phyloP scores from a whole-genome alignment of 306 rosid species.

The Trifolium fragiferum region DNA sequence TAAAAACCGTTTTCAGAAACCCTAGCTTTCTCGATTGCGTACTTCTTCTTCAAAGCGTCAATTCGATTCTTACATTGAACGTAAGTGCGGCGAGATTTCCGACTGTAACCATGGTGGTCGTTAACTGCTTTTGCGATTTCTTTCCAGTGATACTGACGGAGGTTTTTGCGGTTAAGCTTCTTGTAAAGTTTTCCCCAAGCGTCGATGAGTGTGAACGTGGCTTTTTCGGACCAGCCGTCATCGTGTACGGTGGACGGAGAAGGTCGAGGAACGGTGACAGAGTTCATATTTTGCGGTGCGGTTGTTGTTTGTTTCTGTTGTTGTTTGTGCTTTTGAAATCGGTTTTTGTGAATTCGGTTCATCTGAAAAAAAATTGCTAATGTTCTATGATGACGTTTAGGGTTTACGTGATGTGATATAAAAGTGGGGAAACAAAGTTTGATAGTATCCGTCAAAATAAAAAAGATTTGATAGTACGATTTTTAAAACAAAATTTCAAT shows the following conservation, averaged over 20 bases:
- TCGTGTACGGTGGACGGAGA: conserved; percentile 53
- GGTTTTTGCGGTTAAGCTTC: conserved; percentile 61
- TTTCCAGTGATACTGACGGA: conserved; percentile 73
- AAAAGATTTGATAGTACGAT: too few relatives aligned
- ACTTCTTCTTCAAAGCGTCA: conserved; percentile 79
- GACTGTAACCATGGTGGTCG: conserved; percentile 47
- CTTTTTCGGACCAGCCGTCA: conserved; percentile 73
- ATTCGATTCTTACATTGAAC: conserved; percentile 80
- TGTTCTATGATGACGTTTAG: background rate
- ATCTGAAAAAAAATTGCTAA: background rate
- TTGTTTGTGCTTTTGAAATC: conserved; percentile 2
- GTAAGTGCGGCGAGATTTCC: conserved; percentile 56
- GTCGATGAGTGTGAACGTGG: conserved; percentile 72
- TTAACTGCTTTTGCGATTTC: conserved; percentile 74
- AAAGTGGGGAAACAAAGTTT: too few relatives aligned
- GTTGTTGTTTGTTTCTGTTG: background rate
- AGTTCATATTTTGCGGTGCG: conserved; percentile 34
- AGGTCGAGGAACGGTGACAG: conserved; percentile 39
- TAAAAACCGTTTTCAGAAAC: conserved; percentile 52
- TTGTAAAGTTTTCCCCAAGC: conserved; percentile 75
- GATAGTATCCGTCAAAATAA: too few relatives aligned
- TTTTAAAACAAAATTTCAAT: too few relatives aligned
- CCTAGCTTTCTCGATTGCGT: conserved; percentile 72
- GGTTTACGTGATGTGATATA: background rate
- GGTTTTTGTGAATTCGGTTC: background rate